Conservation (phyloP, 805 yeast genomes). For the Candida anglica region DNA sequence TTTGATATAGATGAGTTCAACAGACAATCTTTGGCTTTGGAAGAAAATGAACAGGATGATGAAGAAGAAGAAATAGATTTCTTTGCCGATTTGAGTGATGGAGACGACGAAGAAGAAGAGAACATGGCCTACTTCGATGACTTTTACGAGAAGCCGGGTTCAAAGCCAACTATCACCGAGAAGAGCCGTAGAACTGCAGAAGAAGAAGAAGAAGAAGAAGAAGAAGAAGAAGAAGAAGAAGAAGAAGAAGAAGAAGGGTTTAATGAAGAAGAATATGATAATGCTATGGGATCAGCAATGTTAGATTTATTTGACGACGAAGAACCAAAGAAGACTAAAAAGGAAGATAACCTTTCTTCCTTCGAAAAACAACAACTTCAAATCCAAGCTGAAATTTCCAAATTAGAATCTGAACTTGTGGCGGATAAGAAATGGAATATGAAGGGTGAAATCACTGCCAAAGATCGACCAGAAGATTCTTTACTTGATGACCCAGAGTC, state of each 20-base stretch:
- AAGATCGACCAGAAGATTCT: slow-evolving; percentile 80
- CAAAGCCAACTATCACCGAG: slow-evolving; percentile 10
- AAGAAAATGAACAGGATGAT: slow-evolving; percentile 29
- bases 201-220: slow-evolving; percentile 9
- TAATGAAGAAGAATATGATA: slow-evolving; percentile 59
- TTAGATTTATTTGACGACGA: slow-evolving; percentile 56
- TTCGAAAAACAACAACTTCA: slow-evolving; percentile 80
- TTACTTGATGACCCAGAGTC: slow-evolving; percentile 59
- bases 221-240: slow-evolving; percentile 35
- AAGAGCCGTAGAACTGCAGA: slow-evolving; percentile 4
- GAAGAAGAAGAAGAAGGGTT: slow-evolving; percentile 26
- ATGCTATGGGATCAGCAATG: slow-evolving; percentile 58
- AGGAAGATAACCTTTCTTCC: slow-evolving; percentile 47
- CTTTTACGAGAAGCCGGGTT: slow-evolving; percentile 51
- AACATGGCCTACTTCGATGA: slow-evolving; percentile 62
- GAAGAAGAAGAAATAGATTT: slow-evolving; percentile 41
- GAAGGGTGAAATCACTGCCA: slow-evolving; percentile 86
- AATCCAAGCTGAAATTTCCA: slow-evolving; percentile 71
- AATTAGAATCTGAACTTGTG: slow-evolving; percentile 80
- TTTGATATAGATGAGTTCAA: slow-evolving; percentile 84
- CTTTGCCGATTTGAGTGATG: slow-evolving; percentile 24
- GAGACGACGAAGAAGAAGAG: slow-evolving; percentile 48
- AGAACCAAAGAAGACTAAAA: slow-evolving; percentile 20
- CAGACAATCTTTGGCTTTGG: slow-evolving; percentile 62
- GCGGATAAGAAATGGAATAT: slow-evolving; percentile 92